Evolutionary conservation across 2,329 filamentous ascomycete species (phyloP).

Genomic region (Colletotrichum cereale): DNA sequence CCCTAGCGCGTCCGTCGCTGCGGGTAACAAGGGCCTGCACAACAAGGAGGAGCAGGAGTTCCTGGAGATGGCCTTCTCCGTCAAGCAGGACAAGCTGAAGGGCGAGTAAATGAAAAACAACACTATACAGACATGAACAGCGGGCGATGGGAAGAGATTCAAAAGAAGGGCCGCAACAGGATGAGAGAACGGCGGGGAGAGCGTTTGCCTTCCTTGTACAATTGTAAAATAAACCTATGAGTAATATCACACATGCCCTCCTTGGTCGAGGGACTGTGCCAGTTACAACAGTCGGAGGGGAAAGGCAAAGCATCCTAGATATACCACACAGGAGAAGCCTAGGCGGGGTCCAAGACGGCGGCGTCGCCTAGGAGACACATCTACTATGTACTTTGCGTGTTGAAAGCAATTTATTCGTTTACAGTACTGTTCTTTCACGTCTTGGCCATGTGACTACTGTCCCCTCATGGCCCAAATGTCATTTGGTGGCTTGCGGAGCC

Average conservation of each 20-base stretch:
- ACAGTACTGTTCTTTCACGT: too few relatives aligned
- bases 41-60: conserved; percentile 93
- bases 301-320: conserved; percentile 11
- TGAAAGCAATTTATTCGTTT: conserved; percentile 4
- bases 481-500: too few relatives aligned
- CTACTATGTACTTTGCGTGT: conserved; percentile 9
- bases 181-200: conserved; percentile 8
- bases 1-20: conserved; percentile 93
- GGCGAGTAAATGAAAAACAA: conserved; percentile 62
- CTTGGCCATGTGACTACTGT: neutral
- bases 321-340: neutral
- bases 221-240: conserved; percentile 19
- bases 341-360: neutral
- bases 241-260: conserved; percentile 11
- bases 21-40: conserved; percentile 89
- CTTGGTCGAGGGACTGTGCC: conserved; percentile 6
- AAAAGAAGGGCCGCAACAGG: conserved; percentile 17
- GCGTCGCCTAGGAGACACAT: conserved; percentile 3
- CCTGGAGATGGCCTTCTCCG: conserved; percentile 73
- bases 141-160: conserved; percentile 3
- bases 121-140: conserved; percentile 3
- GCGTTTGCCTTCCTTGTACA: conserved; percentile 12
- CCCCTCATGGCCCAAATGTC: neutral
- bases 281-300: neutral
- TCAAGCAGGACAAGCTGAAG: conserved; percentile 78